phyloP scores from a whole-genome alignment of 139 green algal genomes.

The Astrephomene gubernaculifera region DNA sequence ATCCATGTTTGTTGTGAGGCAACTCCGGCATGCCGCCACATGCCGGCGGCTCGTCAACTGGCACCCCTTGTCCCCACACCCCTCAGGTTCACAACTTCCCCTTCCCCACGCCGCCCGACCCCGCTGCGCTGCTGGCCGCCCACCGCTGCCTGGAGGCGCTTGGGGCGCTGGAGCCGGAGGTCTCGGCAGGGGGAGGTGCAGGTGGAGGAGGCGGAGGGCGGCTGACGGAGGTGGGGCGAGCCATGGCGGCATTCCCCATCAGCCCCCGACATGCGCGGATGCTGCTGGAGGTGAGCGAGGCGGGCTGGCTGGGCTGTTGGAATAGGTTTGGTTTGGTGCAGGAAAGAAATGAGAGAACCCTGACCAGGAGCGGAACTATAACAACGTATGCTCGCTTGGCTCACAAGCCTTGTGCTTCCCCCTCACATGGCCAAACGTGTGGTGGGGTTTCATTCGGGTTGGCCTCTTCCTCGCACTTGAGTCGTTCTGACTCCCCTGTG shows the following conservation, averaged over 20 bases:
- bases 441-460: no score
- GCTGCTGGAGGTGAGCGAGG: constrained; percentile 81
- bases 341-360: background rate
- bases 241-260: constrained; percentile 91
- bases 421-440: no score
- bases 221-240: constrained; percentile 81
- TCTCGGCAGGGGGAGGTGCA: no score
- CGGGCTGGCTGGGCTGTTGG: background rate
- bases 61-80: background rate
- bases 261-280: constrained; percentile 90
- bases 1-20: no score
- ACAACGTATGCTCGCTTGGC: background rate
- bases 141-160: constrained; percentile 77
- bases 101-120: constrained; percentile 89
- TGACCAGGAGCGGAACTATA: background rate
- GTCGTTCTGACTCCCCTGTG: no score
- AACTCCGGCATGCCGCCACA: no score
- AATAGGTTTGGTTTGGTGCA: background rate
- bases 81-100: constrained; percentile 88
- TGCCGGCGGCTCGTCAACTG: no score
- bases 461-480: no score
- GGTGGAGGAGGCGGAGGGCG: constrained; percentile 20
- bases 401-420: background rate
- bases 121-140: constrained; percentile 66
- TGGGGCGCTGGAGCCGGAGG: constrained; percentile 66